Base-by-base conservation (phyloP, 1,284 basidiomycete genomes). In the Ustilago crameri region DNA sequence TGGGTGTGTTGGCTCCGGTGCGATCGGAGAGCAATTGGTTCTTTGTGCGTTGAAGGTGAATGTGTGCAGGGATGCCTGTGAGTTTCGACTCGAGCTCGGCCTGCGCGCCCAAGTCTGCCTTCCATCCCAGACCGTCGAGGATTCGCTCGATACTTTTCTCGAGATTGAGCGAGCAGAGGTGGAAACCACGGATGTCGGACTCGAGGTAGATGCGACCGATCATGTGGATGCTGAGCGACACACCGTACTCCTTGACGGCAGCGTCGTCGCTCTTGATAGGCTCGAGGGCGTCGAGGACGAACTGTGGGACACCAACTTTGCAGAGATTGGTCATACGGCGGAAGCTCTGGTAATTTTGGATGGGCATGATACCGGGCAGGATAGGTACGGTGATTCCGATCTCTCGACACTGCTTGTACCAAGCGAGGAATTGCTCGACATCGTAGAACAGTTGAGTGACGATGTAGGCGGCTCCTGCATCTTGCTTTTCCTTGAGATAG, bases 391-490 rank as follows among this genome's bases (percentile, higher is more conserved):
- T 88, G 80, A 99, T 95, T 30, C 95, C 95, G 91, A 75, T 54
- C 14, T 55, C 45, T 18, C 78, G 51, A 40, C 78, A 80, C 8
- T 52, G 54, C 9, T 56, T 50, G 52, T 75, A 68, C 70, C 79
- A 82, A 5, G 37, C n/a, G 3, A 75, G 54, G 68, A 80, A 75
- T 30, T 51, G 75, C 23, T 93, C 90, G 34, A 91, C 90, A 77
- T 98, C 95, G 85, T 98, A 99, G 85, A 99, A 99, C 53, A 98
- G 87, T 81, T 99, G 96, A 0, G 96, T 98, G 65, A 98, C 88
- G 74, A 99, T 93, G 83, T 95, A 97, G 70, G 96, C 91, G 1
- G 95, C 94, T 5, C 96, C 96, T 0, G 93, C 93, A 67, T 97
- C 92, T 27, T 98, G 90, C 85, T 98, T 98, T 42, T 88, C 87